phyloP scores from a whole-genome alignment of 768 basidiomycete species.

The Strobilomyces echinocephalus region DNA sequence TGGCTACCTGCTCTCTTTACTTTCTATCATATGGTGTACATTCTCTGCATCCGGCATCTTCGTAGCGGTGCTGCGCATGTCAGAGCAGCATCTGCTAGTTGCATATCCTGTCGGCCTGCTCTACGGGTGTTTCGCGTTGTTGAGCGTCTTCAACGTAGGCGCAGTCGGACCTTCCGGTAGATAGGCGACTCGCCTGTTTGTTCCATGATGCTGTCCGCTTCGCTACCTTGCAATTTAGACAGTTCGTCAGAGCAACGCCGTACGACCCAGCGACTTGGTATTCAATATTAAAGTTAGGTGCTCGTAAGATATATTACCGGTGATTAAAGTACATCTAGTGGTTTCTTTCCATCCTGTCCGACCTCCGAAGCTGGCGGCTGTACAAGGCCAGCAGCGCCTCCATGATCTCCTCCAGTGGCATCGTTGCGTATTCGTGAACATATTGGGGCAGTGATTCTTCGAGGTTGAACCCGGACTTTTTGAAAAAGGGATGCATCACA shows the following conservation, averaged over 20 bases:
- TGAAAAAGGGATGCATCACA: constrained; percentile 83
- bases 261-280: not conserved
- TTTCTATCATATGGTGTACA: constrained; percentile 95
- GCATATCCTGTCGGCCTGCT: constrained; percentile 94
- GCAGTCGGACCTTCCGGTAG: constrained; percentile 29
- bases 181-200: constrained; percentile 19
- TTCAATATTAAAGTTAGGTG: not conserved
- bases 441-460: constrained; percentile 84
- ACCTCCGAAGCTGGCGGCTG: constrained; percentile 57
- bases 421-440: constrained; percentile 82
- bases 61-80: constrained; percentile 92
- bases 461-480: constrained; percentile 76
- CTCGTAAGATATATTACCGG: not conserved
- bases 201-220: constrained; percentile 3
- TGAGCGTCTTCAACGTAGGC: constrained; percentile 81
- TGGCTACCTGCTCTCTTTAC: constrained; percentile 76
- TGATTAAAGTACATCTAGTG: not conserved
- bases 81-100: constrained; percentile 89
- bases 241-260: not conserved
- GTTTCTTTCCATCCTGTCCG: constrained; percentile 18
- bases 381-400: constrained; percentile 73
- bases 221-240: not conserved
- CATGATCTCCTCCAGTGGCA: constrained; percentile 80
- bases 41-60: constrained; percentile 95
- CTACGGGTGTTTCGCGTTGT: constrained; percentile 89